Conservation (phyloP, 805 yeast species). For the Isabelozyma rhagii region DNA sequence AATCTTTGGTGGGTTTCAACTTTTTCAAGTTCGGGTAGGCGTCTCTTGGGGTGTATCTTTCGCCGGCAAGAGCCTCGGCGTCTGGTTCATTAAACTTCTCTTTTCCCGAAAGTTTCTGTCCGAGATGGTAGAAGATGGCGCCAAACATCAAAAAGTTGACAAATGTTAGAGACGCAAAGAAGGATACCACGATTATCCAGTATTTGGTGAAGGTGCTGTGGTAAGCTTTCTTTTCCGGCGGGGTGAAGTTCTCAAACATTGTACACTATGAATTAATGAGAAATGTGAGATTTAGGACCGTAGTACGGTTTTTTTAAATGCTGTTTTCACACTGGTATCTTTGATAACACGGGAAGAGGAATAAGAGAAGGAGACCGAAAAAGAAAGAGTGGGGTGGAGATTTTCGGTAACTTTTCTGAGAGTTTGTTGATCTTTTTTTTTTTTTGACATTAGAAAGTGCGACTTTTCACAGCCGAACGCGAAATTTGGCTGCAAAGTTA, state of each 20-base stretch:
- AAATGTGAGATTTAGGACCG: no score
- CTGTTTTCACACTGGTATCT: no score
- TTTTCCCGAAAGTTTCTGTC: constrained; percentile 24
- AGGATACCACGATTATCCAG: constrained; percentile 19
- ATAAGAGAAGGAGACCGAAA: no score
- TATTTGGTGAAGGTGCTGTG: constrained; percentile 18
- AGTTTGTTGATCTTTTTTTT: neutral
- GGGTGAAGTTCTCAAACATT: constrained; percentile 20
- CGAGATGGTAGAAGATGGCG: constrained; percentile 28
- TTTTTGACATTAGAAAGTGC: no score
- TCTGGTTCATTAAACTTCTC: constrained; percentile 27
- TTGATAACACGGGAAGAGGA: no score
- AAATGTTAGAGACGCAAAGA: constrained; percentile 26
- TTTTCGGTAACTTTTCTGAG: neutral
- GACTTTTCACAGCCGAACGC: neutral
- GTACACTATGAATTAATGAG: neutral
- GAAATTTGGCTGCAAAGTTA: neutral
- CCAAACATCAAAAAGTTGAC: constrained; percentile 20
- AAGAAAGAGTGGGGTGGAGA: neutral
- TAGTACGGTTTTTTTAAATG: no score
- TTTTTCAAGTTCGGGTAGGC: constrained; percentile 33
- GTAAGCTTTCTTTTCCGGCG: constrained; percentile 16
- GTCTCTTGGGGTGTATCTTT: constrained; percentile 27
- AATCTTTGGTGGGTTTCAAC: constrained; percentile 38
- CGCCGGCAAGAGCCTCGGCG: constrained; percentile 10